Percentiles rank a stretch among this genome's conserved stretches.
Conservation (phyloP, 768 basidiomycete genomes). For the Mycena filopes region DNA sequence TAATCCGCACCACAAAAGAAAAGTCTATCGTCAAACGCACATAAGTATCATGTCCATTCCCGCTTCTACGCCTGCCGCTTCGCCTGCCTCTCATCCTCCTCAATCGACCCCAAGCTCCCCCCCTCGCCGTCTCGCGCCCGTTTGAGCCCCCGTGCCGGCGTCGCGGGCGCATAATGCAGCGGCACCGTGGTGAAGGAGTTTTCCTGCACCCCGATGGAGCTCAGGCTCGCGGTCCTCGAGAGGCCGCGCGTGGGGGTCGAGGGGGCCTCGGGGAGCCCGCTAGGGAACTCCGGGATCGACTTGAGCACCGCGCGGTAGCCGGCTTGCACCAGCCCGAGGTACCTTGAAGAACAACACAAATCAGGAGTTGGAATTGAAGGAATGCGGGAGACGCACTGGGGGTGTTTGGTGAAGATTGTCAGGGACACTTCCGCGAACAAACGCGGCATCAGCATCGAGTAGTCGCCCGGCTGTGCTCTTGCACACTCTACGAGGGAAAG, state of each 20-base stretch:
- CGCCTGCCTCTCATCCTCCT: conserved; percentile 13
- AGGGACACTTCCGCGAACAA: conserved; percentile 78
- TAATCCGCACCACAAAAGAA: background rate
- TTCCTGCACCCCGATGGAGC: conserved; percentile 44
- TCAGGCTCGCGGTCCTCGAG: conserved; percentile 40
- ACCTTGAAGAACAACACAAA: conserved; percentile 41
- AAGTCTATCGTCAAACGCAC: too few relatives aligned
- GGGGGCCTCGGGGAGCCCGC: conserved; percentile 45
- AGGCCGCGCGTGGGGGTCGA: conserved; percentile 36
- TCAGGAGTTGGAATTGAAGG: background rate
- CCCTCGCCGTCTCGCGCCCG: background rate
- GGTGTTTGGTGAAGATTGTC: conserved; percentile 77
- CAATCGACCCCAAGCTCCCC: background rate
- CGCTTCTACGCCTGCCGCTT: conserved; percentile 14
- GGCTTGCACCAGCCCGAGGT: conserved; percentile 71
- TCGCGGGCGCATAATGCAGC: conserved; percentile 44
- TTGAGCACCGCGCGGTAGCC: conserved; percentile 65
- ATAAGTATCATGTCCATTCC: too few relatives aligned
- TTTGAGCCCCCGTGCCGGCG: conserved; percentile 39
- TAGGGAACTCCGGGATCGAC: conserved; percentile 35
- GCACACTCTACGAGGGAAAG: conserved; percentile 48
- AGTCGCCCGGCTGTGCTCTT: conserved; percentile 62
- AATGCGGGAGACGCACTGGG: conserved; percentile 40
- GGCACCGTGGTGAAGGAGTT: conserved; percentile 63
- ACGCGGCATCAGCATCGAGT: conserved; percentile 72